Conservation (phyloP, 2,329 filamentous ascomycete species). For the Fusarium miscanthi region DNA sequence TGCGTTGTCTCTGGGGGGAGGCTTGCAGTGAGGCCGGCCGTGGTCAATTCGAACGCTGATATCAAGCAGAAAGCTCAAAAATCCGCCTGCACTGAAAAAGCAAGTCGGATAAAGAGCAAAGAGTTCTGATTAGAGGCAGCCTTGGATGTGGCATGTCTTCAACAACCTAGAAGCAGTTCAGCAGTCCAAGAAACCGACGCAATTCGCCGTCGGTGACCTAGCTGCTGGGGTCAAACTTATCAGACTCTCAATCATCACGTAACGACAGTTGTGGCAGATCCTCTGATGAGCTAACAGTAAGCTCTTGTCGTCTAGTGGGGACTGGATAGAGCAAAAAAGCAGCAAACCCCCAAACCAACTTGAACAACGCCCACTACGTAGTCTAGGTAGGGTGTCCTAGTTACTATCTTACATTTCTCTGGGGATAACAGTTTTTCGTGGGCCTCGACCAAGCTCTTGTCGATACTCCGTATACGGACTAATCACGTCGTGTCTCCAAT, state of each 20-base stretch:
- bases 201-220: not conserved
- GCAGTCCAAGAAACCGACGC: not conserved
- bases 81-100: constrained; percentile 11
- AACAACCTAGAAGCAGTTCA: not conserved
- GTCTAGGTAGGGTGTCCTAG: not conserved
- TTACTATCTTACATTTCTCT: not conserved
- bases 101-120: not conserved
- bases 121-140: not conserved
- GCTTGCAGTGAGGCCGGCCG: not conserved
- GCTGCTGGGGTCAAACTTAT: constrained; percentile 2
- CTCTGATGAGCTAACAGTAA: constrained; percentile 21
- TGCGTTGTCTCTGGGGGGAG: constrained; percentile 10
- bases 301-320: constrained; percentile 12
- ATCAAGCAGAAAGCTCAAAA: constrained; percentile 9
- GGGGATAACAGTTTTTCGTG: constrained; percentile 2
- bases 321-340: not conserved
- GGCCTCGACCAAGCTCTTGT: not conserved
- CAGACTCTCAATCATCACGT: constrained; percentile 21
- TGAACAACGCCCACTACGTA: not conserved
- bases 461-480: not conserved
- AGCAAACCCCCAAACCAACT: not conserved
- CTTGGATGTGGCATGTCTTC: not conserved
- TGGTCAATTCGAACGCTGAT: not conserved
- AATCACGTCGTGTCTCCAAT: not conserved
- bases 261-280: constrained; percentile 13